Evolutionary conservation across 106 monocot genomes (phyloP).

Genomic region (Agapanthus africanus): DNA sequence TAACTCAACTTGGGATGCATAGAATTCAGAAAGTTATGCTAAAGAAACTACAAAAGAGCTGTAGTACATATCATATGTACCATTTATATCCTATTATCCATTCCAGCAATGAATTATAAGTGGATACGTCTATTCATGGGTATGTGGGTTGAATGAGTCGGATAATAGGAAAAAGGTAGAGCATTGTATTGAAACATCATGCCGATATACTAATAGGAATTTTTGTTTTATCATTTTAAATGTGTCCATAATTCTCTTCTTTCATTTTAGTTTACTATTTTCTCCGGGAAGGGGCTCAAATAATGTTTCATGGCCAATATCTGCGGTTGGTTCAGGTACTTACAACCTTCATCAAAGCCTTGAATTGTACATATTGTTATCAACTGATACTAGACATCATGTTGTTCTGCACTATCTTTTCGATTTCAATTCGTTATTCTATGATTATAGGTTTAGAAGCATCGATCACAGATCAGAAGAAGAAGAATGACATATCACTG

Average conservation of each 20-base stretch:
- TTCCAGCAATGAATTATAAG: no score
- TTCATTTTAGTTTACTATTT: constrained; percentile 17
- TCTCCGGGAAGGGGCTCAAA: constrained; percentile 1
- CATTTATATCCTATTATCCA: no score
- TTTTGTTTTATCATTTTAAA: no score
- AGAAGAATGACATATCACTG: constrained; percentile 60
- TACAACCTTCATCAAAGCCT: background rate
- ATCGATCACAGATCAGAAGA: constrained; percentile 41
- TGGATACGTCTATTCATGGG: no score
- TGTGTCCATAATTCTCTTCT: background rate
- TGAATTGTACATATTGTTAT: background rate
- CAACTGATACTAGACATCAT: background rate
- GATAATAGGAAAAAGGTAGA: no score
- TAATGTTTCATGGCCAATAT: constrained; percentile 10
- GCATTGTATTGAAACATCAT: no score
- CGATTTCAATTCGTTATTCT: constrained; percentile 4
- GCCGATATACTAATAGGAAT: no score
- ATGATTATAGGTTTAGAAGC: constrained; percentile 48
- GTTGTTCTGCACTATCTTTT: background rate
- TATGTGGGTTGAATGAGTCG: no score
- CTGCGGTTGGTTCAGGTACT: constrained; percentile 30
- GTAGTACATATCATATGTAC: no score
- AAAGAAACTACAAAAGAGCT: no score
- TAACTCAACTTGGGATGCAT: no score
- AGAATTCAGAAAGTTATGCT: no score